Evolutionary conservation across 176 grass and related monocot genomes (phyloP).

Genomic region (Secale cereale): DNA sequence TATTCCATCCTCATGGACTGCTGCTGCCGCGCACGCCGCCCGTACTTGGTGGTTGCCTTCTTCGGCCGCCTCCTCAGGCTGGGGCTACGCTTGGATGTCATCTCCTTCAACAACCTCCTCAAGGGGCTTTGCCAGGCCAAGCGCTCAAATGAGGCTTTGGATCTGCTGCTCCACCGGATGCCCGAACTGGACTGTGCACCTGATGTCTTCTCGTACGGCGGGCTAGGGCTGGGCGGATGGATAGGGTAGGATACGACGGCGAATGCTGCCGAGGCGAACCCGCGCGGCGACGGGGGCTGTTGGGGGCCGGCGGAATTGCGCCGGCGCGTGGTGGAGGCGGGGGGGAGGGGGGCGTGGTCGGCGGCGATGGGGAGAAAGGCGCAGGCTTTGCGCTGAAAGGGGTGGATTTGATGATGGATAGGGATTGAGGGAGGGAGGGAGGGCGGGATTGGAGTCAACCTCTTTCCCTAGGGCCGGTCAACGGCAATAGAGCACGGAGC

Average conservation of each 20-base stretch:
- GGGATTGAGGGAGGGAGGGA: neutral
- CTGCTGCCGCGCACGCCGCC: too few relatives aligned
- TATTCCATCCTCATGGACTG: too few relatives aligned
- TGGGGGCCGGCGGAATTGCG: neutral
- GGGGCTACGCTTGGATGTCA: too few relatives aligned
- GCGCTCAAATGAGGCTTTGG: too few relatives aligned
- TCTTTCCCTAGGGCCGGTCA: neutral
- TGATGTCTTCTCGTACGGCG: too few relatives aligned
- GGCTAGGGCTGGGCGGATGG: neutral
- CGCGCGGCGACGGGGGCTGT: neutral
- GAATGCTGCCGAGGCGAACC: neutral
- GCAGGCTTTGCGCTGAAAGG: neutral
- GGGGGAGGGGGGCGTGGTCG: neutral
- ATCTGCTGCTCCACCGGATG: too few relatives aligned
- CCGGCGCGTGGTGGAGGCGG: neutral
- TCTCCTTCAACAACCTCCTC: too few relatives aligned
- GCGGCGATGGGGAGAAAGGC: neutral
- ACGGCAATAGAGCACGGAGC: neutral
- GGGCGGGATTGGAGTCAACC: conserved; percentile 30
- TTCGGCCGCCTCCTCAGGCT: too few relatives aligned
- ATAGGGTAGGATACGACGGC: neutral
- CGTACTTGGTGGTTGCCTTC: too few relatives aligned
- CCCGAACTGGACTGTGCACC: too few relatives aligned
- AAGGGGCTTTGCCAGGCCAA: too few relatives aligned
- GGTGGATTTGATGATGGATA: neutral